Evolutionary conservation across 164 flowering plant genomes (phyloP), one percentile per base, ranked within the genome.

Genomic region (Sextonia rubra): DNA sequence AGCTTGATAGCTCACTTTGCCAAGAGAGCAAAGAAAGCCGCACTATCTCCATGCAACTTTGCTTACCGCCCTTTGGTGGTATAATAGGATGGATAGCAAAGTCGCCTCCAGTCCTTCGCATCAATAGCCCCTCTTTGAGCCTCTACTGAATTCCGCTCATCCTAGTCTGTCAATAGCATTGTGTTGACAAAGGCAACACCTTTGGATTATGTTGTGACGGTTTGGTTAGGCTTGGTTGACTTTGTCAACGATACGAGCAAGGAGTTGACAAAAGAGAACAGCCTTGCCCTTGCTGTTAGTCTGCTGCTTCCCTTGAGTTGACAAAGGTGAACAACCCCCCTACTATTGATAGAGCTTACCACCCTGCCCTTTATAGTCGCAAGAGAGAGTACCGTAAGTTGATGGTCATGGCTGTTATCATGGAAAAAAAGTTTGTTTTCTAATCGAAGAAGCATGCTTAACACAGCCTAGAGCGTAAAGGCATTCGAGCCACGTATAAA

Each of bases 181-280:
- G 49, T 11, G 49, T 47, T 47, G 49, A 47, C 49, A 47, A 47
- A 47, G 49, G 49, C 49, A 47, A 47, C 49, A 4, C 6, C 4
- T 4, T 11, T 11, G 4, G 11, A 47, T 11, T 11, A 47, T 4
- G 11, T 11, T n/a, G 26, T 7, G 7, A 60, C 4, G 23, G 23
- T 18, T 3, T 17, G 1, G 26, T 3, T n/a, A 18, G 17, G 29
- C 26, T 25, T 27, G 30, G 65, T 62, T 62, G 65, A 22, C 65
- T 23, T 62, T 25, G 65, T 62, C 65, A 62, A 62, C 12, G 30
- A 62, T 27, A 62, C 65, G 23, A 62, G 65, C 65, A 62, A 62
- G 65, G 32, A 62, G 65, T 62, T 62, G 11, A 62, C 65, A 62
- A 62, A 62, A 27, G 65, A n/a, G n/a, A n/a, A n/a, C n/a, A n/a